phyloP scores from a whole-genome alignment of 768 basidiomycete species.

The Coprinopsis cinerea region DNA sequence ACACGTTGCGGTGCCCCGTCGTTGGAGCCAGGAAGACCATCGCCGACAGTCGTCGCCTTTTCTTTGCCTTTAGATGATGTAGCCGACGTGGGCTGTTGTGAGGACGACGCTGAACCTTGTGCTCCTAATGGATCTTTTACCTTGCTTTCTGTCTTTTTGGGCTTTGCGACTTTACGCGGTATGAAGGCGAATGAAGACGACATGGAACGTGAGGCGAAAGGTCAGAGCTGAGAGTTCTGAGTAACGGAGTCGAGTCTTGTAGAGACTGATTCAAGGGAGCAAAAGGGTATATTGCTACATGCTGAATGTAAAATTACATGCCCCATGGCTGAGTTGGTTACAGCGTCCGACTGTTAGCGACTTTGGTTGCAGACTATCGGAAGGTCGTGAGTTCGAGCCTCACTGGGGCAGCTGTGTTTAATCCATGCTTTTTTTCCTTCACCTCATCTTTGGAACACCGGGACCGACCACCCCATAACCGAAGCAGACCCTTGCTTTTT shows the following conservation, averaged over 20 bases:
- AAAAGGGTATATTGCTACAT: too few species aligned
- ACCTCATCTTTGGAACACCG: too few species aligned
- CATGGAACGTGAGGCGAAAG: too few species aligned
- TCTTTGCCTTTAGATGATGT: slow-evolving; percentile 8
- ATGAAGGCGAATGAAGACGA: slow-evolving; percentile 17
- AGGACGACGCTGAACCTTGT: slow-evolving; percentile 1
- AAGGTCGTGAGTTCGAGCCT: slow-evolving; percentile 70
- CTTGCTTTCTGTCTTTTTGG: slow-evolving; percentile 6
- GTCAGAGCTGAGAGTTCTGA: too few species aligned
- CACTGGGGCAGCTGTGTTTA: slow-evolving; percentile 60
- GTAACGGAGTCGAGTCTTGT: too few species aligned
- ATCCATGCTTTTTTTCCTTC: too few species aligned
- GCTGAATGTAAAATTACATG: slow-evolving; percentile 20
- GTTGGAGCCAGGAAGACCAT: too few species aligned
- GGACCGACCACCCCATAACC: too few species aligned
- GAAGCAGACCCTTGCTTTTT: too few species aligned
- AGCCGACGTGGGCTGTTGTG: not conserved
- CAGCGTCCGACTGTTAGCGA: slow-evolving; percentile 79
- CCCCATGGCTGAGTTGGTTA: slow-evolving; percentile 76
- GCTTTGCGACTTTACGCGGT: slow-evolving; percentile 21
- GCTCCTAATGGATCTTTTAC: slow-evolving; percentile 7
- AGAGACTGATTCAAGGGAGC: too few species aligned
- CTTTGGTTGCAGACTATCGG: too few species aligned
- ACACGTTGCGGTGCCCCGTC: too few species aligned
- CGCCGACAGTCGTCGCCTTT: not conserved